Conservation (phyloP, 78 protist species). For the Bodo saltans region DNA sequence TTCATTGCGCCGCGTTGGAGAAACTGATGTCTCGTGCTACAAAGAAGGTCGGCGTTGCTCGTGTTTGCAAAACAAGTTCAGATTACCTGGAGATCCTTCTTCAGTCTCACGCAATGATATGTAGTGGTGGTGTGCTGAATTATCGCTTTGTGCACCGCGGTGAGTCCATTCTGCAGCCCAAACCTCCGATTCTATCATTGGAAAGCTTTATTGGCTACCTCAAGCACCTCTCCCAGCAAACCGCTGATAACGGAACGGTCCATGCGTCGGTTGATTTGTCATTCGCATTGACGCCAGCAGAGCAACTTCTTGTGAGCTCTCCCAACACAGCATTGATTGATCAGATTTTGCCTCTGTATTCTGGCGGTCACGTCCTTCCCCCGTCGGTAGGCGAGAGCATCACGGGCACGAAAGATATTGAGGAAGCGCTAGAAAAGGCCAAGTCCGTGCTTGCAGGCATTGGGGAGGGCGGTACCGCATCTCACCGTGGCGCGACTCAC, state of each 20-base stretch:
- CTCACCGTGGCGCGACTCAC: background rate
- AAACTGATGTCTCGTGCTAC: too few species aligned
- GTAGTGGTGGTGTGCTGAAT: background rate
- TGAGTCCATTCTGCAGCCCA: background rate
- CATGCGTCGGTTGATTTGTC: background rate
- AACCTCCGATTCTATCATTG: background rate
- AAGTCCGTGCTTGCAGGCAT: background rate
- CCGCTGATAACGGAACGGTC: background rate
- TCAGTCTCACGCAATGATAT: background rate
- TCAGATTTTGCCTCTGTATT: background rate
- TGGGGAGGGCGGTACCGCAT: too few species aligned
- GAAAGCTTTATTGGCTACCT: background rate
- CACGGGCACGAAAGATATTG: background rate
- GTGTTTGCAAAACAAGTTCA: background rate
- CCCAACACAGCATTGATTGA: background rate
- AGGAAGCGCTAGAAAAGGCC: background rate
- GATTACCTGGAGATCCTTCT: background rate
- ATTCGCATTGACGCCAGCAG: background rate
- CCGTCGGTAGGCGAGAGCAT: background rate
- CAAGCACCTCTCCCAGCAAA: too few species aligned
- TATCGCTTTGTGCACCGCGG: background rate
- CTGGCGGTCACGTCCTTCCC: background rate
- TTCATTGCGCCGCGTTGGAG: too few species aligned
- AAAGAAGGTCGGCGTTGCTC: too few species aligned
- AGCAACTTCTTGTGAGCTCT: background rate